Evolutionary conservation across 179 eudicot species (phyloP).

Genomic region (Corrigiola litoralis): DNA sequence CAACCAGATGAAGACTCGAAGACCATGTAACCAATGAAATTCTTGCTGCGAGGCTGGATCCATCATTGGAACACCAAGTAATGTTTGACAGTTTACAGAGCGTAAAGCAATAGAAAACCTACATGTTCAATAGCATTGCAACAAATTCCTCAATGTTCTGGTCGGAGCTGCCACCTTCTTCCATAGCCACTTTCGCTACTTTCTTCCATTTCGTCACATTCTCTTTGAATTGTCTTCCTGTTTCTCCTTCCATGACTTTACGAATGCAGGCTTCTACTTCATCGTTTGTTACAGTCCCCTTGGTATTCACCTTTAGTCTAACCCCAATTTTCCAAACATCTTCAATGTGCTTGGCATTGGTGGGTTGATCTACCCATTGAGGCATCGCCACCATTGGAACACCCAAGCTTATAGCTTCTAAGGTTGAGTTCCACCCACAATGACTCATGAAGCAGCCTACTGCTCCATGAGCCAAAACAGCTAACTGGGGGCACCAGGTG

Average conservation of each 20-base stretch:
- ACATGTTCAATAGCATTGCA: not conserved
- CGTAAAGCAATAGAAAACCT: no score
- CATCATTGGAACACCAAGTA: no score
- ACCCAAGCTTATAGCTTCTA: conserved; percentile 17
- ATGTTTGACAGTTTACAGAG: no score
- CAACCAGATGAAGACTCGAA: no score
- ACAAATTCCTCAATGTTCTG: not conserved
- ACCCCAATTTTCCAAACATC: conserved; percentile 28
- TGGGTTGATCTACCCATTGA: conserved; percentile 22
- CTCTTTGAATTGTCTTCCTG: conserved; percentile 7
- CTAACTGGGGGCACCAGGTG: conserved; percentile 62
- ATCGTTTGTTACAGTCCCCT: conserved; percentile 3
- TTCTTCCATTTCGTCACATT: conserved; percentile 20
- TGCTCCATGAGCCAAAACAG: conserved; percentile 33
- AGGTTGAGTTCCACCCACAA: conserved; percentile 35
- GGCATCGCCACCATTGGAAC: conserved; percentile 18
- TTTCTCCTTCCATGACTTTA: conserved; percentile 28
- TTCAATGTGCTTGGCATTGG: conserved; percentile 19
- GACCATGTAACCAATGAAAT: no score
- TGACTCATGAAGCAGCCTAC: conserved; percentile 53
- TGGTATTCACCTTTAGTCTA: not conserved
- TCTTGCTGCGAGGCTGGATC: no score
- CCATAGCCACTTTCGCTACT: conserved; percentile 7
- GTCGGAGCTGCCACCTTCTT: conserved; percentile 25
- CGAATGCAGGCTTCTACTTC: conserved; percentile 6